Base-by-base conservation (phyloP, 1,284 basidiomycete genomes). In the Tremellales sp. region DNA sequence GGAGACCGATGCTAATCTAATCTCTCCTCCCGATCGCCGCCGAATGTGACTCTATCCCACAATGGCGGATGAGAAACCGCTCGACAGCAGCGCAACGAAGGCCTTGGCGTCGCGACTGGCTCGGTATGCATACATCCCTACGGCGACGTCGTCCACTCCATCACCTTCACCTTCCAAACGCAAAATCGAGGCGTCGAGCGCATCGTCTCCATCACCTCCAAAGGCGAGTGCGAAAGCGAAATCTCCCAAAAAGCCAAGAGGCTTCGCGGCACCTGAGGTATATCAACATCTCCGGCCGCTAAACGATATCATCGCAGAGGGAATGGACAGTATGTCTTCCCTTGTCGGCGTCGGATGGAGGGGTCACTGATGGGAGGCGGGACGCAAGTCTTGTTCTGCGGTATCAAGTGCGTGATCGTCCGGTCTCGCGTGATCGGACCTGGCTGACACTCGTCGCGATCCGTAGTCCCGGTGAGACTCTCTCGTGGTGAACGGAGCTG, bases 361-460 rank as follows among this genome's bases (percentile, higher is more conserved):
- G 29, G 10, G 29, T 10, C 22, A 21, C n/a, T 14, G n/a, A 36
- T 36, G 34, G 18, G 18, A 8, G 16, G n/a, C n/a, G 8, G 18
- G 10, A 25, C 6, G n/a, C 28, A 44, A 83, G 81, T 83, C 25
- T 53, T 84, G 3, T 83, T 84, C 53, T 82, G 81, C 56, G 81
- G 81, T 12, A 83, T 84, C 47, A 84, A 83, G 81, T 82, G 53
- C 53, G 75, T 57, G 1, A 12, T 40, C 21, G 32, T 44, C 33
- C 25, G 8, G 40, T 10, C 18, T n/a, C n/a, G n/a, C n/a, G 9
- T 19, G 22, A 36, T 36, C 34, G 34, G 18, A 36, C 8, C 9
- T 36, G 34, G 22, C 34, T 36, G 34, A 36, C 9, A n/a, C n/a
- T n/a, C n/a, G n/a, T 9, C 8, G 18, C 18, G n/a, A 36, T 19